Evolutionary conservation across 2,329 filamentous ascomycete genomes (phyloP), one percentile per base, ranked within the genome.

Genomic region (Botrytis hyacinthi): DNA sequence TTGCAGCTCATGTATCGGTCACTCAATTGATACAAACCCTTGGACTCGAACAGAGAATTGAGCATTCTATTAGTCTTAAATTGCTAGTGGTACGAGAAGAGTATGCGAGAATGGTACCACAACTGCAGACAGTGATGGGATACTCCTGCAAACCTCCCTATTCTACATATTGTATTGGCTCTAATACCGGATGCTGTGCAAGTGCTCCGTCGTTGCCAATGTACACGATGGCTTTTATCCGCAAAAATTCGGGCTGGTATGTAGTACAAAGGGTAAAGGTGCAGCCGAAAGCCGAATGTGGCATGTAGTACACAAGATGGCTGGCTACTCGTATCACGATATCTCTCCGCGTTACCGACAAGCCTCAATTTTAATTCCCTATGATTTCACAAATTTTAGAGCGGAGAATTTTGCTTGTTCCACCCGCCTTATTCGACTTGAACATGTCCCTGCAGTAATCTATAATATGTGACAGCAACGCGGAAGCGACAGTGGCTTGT

Each of bases 151-250:
- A 37, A 22, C 14, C 29, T 18, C 37, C 26, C 22, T 35, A 18
- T 29, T 29, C 37, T 29, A 12, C 40, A 32, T 70, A 35, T 70
- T 60, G 22, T 35, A 35, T 70, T 70, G 67, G 67, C 29, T 70
- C 51, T 54, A 32, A 60, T 60, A 16, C 6, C 14, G 18, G n/a
- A 26, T 40, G 32, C 35, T 46, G 46, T 40, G 46, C 44, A 35
- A 40, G 32, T 51, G 32, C 32, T n/a, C 14, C 26, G 32, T 51
- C 8, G 22, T 51, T 37, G 32, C 26, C 32, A 37, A n/a, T 51
- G 7, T 51, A 67, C 32, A 54, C 3, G 2, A 26, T 54, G 32
- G 16, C 22, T 26, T n/a, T 67, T 67, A 51, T 46, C 46, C 46
- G 37, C 46, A 12, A 42, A n/a, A 68, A 18, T 26, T 29, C 16